These are phyloP conservation scores for Phytophthora sp. DNA, from an alignment of 352 stramenopile species.

Conservation along the genomic window DNA sequence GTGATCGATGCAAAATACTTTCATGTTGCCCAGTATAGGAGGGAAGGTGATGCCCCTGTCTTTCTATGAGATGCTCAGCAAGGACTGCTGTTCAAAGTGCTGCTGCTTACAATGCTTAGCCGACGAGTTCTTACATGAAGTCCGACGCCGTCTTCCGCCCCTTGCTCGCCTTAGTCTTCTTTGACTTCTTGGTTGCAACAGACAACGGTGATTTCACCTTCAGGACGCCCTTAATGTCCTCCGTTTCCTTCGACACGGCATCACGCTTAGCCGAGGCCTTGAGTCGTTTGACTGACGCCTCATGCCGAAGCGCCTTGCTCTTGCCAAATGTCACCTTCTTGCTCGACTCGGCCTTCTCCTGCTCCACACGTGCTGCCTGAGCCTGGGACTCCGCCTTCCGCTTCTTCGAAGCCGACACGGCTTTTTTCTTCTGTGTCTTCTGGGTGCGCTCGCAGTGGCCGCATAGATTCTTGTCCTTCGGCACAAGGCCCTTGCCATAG, in stretches of 20 bases:
- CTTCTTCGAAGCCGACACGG: conserved; percentile 59
- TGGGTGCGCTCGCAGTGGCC: conserved; percentile 74
- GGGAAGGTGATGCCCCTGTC: conserved; percentile 19
- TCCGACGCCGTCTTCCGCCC: conserved; percentile 72
- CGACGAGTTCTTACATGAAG: conserved; percentile 61
- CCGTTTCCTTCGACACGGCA: conserved; percentile 53
- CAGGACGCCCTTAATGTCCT: conserved; percentile 76
- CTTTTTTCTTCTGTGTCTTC: conserved; percentile 68
- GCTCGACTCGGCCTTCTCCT: conserved; percentile 36
- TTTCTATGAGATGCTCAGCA: conserved; percentile 31
- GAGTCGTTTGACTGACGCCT: conserved; percentile 84
- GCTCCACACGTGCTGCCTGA: conserved; percentile 38
- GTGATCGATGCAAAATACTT: conserved; percentile 39
- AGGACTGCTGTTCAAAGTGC: conserved; percentile 10
- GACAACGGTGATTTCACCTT: conserved; percentile 49
- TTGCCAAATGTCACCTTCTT: conserved; percentile 91
- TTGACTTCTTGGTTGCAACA: conserved; percentile 43
- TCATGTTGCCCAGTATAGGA: conserved; percentile 23
- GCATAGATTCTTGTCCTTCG: conserved; percentile 66
- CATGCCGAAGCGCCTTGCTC: conserved; percentile 80
- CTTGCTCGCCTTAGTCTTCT: conserved; percentile 45
- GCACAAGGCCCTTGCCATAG: conserved; percentile 77
- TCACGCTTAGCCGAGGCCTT: conserved; percentile 79
- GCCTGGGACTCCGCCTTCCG: conserved; percentile 57
- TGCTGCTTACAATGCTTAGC: conserved; percentile 11